Conservation (phyloP, 1,139 yeast genomes). For the Nadsonia commutata region DNA sequence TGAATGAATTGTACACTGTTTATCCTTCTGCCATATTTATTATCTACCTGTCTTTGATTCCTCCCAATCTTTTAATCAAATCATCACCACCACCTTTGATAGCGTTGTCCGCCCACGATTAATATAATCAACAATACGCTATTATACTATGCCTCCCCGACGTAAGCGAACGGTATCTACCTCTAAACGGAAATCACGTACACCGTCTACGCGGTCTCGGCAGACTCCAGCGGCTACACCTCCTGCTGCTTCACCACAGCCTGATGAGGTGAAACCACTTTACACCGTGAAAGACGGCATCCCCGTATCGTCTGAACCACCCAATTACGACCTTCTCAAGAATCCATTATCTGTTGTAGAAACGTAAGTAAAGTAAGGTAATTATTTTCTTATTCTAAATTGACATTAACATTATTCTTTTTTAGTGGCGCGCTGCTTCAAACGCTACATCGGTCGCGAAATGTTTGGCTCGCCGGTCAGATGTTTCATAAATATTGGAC, state of each 20-base stretch:
- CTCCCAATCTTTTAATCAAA: too few species aligned
- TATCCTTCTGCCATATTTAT: too few species aligned
- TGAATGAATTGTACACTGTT: too few species aligned
- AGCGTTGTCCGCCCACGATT: too few species aligned
- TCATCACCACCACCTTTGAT: too few species aligned
- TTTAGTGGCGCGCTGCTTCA: constrained; percentile 21
- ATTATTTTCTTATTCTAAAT: constrained; percentile 25
- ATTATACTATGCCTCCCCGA: background rate
- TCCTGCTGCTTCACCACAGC: too few species aligned
- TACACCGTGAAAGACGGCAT: constrained; percentile 52
- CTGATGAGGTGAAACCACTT: constrained; percentile 37
- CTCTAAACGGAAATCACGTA: background rate
- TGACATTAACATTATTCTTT: too few species aligned
- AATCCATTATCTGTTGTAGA: constrained; percentile 61
- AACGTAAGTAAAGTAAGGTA: constrained; percentile 55
- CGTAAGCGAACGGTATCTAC: background rate
- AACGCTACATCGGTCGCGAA: constrained; percentile 62
- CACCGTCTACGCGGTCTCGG: constrained; percentile 1
- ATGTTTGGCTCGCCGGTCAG: constrained; percentile 55
- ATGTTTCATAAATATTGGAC: constrained; percentile 73
- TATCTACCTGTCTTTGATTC: too few species aligned
- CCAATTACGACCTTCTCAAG: constrained; percentile 47
- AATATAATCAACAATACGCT: too few species aligned
- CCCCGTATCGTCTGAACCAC: constrained; percentile 52
- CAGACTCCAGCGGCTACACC: background rate